Percentiles rank a stretch among this genome's conserved stretches.
These are phyloP conservation scores for Hordeum marinum DNA, from an alignment of 176 grass and related monocot genomes.

Conservation along the genomic window DNA sequence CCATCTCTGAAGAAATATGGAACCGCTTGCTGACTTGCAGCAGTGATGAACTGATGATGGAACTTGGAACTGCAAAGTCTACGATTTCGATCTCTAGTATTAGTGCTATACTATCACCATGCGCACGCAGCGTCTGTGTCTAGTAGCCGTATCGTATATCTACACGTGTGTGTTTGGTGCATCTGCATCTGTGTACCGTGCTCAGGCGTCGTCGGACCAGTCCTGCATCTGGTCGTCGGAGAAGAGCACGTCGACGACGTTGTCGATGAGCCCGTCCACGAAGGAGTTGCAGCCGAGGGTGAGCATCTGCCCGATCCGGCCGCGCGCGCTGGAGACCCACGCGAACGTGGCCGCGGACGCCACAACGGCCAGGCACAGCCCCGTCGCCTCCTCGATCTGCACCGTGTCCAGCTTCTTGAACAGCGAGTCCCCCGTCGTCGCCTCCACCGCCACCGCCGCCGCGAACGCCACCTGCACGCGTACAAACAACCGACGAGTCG, in stretches of 20 bases:
- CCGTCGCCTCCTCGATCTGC: constrained; percentile 76
- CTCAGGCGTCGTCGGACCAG: constrained; percentile 75
- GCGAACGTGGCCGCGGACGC: constrained; percentile 73
- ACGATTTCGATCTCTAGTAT: neutral
- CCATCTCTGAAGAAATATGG: neutral
- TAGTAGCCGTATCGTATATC: neutral
- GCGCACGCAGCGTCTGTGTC: neutral
- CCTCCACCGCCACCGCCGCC: constrained; percentile 64
- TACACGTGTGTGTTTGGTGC: neutral
- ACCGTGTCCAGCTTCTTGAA: constrained; percentile 90
- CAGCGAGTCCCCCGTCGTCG: constrained; percentile 81
- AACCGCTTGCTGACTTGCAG: neutral
- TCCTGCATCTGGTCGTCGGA: constrained; percentile 66
- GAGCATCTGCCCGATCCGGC: constrained; percentile 80
- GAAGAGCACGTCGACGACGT: constrained; percentile 89
- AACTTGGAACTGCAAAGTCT: neutral
- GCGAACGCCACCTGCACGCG: constrained; percentile 58
- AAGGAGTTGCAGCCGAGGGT: constrained; percentile 72
- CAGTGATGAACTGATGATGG: neutral
- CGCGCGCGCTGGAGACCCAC: constrained; percentile 65
- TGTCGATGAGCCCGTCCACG: constrained; percentile 93
- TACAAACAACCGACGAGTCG: no score
- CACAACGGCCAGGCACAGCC: constrained; percentile 65
- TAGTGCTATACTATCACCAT: constrained; percentile 2
- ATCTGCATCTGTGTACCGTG: neutral